Evolutionary conservation across 2,329 filamentous ascomycete genomes (phyloP).

Genomic region (Celoporthe dispersa): DNA sequence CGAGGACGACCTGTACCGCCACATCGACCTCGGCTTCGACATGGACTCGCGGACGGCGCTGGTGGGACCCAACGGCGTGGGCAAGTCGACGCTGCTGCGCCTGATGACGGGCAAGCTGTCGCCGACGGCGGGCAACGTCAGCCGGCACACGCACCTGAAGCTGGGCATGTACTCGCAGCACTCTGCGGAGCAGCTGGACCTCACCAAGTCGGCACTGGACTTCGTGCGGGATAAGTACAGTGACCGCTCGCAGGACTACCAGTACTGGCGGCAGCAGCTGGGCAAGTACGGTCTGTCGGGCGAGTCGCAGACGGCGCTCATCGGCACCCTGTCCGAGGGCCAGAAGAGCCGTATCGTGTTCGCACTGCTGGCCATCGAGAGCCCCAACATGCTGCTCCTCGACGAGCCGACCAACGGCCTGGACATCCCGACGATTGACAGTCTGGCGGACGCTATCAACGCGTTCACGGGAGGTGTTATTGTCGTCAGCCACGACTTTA

Average conservation of each 20-base stretch:
- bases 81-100: constrained; percentile 94
- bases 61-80: constrained; percentile 98
- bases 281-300: constrained; percentile 92
- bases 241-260: constrained; percentile 91
- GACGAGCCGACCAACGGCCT: constrained; percentile 99
- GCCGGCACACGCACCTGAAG: constrained; percentile 96
- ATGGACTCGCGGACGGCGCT: constrained; percentile 98
- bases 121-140: constrained; percentile 80
- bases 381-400: constrained; percentile 95
- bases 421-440: constrained; percentile 98
- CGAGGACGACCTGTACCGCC: constrained; percentile 92
- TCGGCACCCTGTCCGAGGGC: constrained; percentile 96
- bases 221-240: constrained; percentile 96
- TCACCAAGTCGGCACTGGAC: constrained; percentile 96
- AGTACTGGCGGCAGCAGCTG: constrained; percentile 99
- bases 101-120: constrained; percentile 96
- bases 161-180: constrained; percentile 98
- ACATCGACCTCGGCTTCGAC: constrained; percentile 97
- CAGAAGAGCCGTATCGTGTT: constrained; percentile 99
- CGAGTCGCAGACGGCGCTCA: constrained; percentile 92
- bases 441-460: constrained; percentile 96
- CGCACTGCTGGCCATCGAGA: constrained; percentile 90
- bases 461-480: constrained; percentile 95
- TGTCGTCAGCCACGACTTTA: constrained; percentile 98
- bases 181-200: constrained; percentile 95